These are phyloP conservation scores for Aristolochia californica DNA, from an alignment of 164 flowering plant species.

Conservation along the genomic window DNA sequence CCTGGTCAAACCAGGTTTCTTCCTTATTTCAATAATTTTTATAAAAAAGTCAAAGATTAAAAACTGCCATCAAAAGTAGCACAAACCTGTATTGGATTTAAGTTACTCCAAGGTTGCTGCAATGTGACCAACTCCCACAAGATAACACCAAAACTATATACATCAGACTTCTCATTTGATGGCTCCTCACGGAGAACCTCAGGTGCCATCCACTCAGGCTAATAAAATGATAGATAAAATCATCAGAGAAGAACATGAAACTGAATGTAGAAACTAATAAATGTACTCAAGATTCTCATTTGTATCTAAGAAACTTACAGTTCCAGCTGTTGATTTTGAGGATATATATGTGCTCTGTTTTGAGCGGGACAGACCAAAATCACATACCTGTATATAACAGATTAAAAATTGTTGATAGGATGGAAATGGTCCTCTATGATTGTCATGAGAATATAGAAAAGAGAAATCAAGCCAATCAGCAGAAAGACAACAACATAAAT, in stretches of 20 bases:
- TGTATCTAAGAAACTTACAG: slow-evolving; percentile 49
- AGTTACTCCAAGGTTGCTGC: slow-evolving; percentile 87
- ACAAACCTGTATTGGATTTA: slow-evolving; percentile 83
- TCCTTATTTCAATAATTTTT: no score
- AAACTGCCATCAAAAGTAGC: background rate
- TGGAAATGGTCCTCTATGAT: background rate
- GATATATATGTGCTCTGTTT: slow-evolving; percentile 94
- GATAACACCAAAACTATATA: slow-evolving; percentile 88
- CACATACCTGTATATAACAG: slow-evolving; percentile 60
- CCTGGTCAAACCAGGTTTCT: no score
- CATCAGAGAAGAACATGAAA: background rate
- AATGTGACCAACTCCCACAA: slow-evolving; percentile 88
- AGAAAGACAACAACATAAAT: no score
- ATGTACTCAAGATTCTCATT: no score
- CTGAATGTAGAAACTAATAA: no score
- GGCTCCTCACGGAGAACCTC: slow-evolving; percentile 96
- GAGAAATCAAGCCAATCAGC: no score
- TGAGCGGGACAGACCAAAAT: slow-evolving; percentile 94
- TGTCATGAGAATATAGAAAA: no score
- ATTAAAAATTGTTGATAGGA: background rate
- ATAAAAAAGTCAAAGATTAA: background rate
- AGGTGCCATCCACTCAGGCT: slow-evolving; percentile 99
- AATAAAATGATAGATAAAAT: slow-evolving; percentile 6
- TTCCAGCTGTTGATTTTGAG: slow-evolving; percentile 97
- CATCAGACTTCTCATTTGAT: slow-evolving; percentile 89